Conservation (phyloP, 2,329 filamentous ascomycete genomes). For the Neoscytalidium dimidiatum region DNA sequence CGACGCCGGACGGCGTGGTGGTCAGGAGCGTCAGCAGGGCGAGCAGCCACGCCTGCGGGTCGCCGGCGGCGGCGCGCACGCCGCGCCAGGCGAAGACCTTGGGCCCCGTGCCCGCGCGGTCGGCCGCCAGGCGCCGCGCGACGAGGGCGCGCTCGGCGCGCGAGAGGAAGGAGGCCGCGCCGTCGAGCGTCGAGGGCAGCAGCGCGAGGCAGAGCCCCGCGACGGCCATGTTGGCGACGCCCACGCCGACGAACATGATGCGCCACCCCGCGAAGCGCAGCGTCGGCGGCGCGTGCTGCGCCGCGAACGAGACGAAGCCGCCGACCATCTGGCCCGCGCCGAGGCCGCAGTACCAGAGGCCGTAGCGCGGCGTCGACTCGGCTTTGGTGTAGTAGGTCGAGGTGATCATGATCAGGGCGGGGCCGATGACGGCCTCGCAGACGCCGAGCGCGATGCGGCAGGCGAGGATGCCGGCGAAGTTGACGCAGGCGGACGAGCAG, state of each 20-base stretch:
- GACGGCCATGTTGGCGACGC: conserved; percentile 43
- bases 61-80: neutral
- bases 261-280: conserved; percentile 50
- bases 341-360: conserved; percentile 60
- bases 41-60: neutral
- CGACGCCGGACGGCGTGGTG: conserved; percentile 31
- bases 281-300: conserved; percentile 50
- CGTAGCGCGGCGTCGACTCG: conserved; percentile 61
- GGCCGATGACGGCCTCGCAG: conserved; percentile 62
- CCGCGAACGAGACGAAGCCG: conserved; percentile 57
- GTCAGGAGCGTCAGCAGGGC: neutral
- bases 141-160: neutral
- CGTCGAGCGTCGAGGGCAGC: neutral
- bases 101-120: conserved; percentile 1
- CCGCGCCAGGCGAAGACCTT: neutral
- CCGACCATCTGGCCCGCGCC: conserved; percentile 41
- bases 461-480: conserved; percentile 56
- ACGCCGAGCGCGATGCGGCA: conserved; percentile 56
- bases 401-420: conserved; percentile 62
- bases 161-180: neutral
- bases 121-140: neutral
- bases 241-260: conserved; percentile 53
- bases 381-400: conserved; percentile 60
- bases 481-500: conserved; percentile 55
- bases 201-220: conserved; percentile 32